These are phyloP conservation scores for Phytopythium delawarense DNA, from an alignment of 352 stramenopile species.

Conservation along the genomic window DNA sequence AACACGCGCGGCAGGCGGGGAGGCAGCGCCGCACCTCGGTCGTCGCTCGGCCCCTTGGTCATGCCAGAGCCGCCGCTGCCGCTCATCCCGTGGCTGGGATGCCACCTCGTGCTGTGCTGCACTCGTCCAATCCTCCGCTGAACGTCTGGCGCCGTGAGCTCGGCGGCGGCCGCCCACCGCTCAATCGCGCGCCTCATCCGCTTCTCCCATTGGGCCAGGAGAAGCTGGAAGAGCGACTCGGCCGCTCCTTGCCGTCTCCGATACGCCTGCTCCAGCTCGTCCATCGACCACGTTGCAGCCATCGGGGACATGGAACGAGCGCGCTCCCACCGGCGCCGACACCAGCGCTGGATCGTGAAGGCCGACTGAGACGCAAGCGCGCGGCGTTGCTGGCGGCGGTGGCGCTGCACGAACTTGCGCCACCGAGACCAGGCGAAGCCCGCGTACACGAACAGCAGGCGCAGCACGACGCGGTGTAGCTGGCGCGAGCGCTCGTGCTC, in stretches of 20 bases:
- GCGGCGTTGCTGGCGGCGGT: conserved; percentile 30
- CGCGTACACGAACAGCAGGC: conserved; percentile 57
- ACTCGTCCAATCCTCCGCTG: conserved; percentile 12
- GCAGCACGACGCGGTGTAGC: conserved; percentile 41
- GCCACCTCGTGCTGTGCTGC: conserved; percentile 32
- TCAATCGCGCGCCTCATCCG: conserved; percentile 20
- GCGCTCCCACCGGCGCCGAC: conserved; percentile 19
- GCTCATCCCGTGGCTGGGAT: conserved; percentile 63
- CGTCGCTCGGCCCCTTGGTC: background rate
- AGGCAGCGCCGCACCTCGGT: conserved; percentile 14
- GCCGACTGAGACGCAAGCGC: conserved; percentile 19
- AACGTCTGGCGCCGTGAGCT: conserved; percentile 1
- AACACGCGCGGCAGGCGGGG: conserved; percentile 42
- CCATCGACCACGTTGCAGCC: conserved; percentile 18
- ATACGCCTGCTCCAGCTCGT: conserved; percentile 38
- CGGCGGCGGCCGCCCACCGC: conserved; percentile 22
- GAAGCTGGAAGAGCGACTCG: conserved; percentile 37
- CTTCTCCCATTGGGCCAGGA: conserved; percentile 30
- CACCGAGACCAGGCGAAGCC: conserved; percentile 61
- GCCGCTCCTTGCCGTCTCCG: conserved; percentile 35
- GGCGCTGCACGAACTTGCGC: conserved; percentile 31
- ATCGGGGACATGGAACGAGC: conserved; percentile 8
- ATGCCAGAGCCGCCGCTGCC: background rate
- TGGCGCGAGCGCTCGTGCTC: conserved; percentile 30
- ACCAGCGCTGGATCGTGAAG: conserved; percentile 39